A percentile compares a stretch with the other conserved stretches of the same genome.
Evolutionary conservation across 495 filamentous ascomycete species (phyloP).

Genomic region (Aspergillus nanangensis): DNA sequence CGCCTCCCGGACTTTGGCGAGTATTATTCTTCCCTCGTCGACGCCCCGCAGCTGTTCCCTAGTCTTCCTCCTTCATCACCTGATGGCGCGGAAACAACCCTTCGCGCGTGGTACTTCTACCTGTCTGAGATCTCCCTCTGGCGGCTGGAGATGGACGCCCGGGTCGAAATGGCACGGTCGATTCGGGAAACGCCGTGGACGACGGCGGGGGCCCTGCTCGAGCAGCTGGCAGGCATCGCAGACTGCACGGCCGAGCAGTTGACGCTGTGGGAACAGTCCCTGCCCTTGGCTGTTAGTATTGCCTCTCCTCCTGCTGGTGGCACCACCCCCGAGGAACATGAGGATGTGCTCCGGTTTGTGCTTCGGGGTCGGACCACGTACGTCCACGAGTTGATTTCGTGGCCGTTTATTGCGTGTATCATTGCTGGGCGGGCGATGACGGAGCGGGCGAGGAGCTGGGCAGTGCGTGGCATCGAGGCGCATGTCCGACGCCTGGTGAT

Average conservation of each 20-base stretch:
- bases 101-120: conserved; percentile 29
- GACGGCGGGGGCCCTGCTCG: too few species aligned
- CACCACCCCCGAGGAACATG: conserved; percentile 9
- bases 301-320: conserved; percentile 5
- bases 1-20: too few species aligned
- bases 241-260: too few species aligned
- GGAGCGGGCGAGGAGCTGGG: conserved; percentile 11
- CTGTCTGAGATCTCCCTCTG: conserved; percentile 28
- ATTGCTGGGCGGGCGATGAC: conserved; percentile 9
- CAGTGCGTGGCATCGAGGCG: conserved; percentile 18
- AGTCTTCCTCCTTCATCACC: conserved; percentile 20
- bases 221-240: too few species aligned
- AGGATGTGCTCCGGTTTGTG: conserved; percentile 22
- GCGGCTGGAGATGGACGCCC: conserved; percentile 11
- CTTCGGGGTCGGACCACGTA: conserved; percentile 20
- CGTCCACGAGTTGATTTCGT: conserved; percentile 23
- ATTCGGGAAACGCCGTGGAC: too few species aligned
- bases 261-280: background rate
- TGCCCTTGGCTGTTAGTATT: background rate
- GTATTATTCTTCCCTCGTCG: background rate
- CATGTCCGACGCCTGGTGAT: too few species aligned
- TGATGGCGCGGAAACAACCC: conserved; percentile 12
- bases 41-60: background rate
- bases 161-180: background rate
- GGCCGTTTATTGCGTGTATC: conserved; percentile 15